A percentile compares a stretch with the other conserved stretches of the same genome.
phyloP scores from a whole-genome alignment of 1,139 yeast species.

The Blastobotrys elegans region DNA sequence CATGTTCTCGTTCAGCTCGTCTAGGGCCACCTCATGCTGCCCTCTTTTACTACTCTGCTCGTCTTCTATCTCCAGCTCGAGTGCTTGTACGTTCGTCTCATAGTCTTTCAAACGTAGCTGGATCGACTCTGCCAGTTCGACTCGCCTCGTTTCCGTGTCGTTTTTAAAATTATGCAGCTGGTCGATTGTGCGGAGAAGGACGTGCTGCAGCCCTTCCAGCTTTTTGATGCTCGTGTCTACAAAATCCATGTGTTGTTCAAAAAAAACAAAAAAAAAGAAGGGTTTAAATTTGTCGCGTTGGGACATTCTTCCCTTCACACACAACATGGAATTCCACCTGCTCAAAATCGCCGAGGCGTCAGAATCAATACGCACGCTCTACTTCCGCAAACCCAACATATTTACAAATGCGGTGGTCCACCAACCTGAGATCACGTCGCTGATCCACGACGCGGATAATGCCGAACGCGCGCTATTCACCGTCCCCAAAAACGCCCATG shows the following conservation, averaged over 20 bases:
- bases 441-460: slow-evolving; percentile 55
- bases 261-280: too few species aligned
- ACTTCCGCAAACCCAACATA: slow-evolving; percentile 52
- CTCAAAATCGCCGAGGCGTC: slow-evolving; percentile 26
- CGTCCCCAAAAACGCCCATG: slow-evolving; percentile 8
- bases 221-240: slow-evolving; percentile 5
- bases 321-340: slow-evolving; percentile 26
- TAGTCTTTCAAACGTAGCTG: slow-evolving; percentile 28
- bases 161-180: slow-evolving; percentile 20
- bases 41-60: slow-evolving; percentile 13
- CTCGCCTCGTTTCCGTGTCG: slow-evolving; percentile 21
- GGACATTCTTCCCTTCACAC: slow-evolving; percentile 6
- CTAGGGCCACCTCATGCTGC: slow-evolving; percentile 21
- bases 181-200: slow-evolving; percentile 22
- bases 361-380: slow-evolving; percentile 34
- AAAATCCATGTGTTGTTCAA: neutral
- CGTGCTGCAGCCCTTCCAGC: slow-evolving; percentile 20
- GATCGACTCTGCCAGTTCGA: slow-evolving; percentile 29
- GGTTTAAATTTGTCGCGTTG: too few species aligned
- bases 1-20: slow-evolving; percentile 27
- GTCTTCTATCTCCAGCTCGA: slow-evolving; percentile 22
- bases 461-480: slow-evolving; percentile 50
- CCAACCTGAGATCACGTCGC: slow-evolving; percentile 52
- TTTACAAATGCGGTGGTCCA: slow-evolving; percentile 60
- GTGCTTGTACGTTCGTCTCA: slow-evolving; percentile 24